phyloP scores from a whole-genome alignment of 2,329 filamentous ascomycete genomes.

The Talaromyces funiculosus region DNA sequence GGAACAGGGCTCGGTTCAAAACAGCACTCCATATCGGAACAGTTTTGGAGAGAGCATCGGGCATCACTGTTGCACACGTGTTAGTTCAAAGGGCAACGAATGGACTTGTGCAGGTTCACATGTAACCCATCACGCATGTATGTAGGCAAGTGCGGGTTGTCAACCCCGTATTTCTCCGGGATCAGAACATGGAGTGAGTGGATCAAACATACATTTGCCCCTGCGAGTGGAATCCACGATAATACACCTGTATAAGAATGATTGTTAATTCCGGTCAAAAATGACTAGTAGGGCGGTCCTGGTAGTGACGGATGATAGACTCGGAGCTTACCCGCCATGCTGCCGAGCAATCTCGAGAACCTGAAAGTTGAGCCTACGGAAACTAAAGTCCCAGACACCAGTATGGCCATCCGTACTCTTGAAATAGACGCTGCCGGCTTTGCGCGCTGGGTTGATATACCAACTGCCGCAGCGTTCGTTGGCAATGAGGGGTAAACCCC shows the following conservation, averaged over 20 bases:
- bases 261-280: neutral
- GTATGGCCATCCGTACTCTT: constrained; percentile 96
- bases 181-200: constrained; percentile 8
- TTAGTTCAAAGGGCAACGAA: neutral
- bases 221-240: constrained; percentile 89
- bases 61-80: constrained; percentile 58
- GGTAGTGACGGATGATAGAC: neutral
- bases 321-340: constrained; percentile 57
- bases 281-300: neutral
- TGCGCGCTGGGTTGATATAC: constrained; percentile 68
- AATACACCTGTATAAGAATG: constrained; percentile 46
- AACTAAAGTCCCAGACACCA: constrained; percentile 85
- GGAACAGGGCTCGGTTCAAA: constrained; percentile 73
- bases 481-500: constrained; percentile 66
- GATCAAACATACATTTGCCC: constrained; percentile 63
- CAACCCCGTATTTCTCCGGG: constrained; percentile 1
- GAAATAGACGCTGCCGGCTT: constrained; percentile 78
- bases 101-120: constrained; percentile 12
- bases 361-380: constrained; percentile 77
- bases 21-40: constrained; percentile 91
- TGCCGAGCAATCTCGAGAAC: constrained; percentile 62
- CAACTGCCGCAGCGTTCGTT: constrained; percentile 96
- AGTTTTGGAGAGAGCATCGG: constrained; percentile 89
- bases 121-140: constrained; percentile 10
- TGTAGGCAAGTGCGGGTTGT: neutral